phyloP scores from a whole-genome alignment of 257 asterid genomes.

The Coffea eugenioides region DNA sequence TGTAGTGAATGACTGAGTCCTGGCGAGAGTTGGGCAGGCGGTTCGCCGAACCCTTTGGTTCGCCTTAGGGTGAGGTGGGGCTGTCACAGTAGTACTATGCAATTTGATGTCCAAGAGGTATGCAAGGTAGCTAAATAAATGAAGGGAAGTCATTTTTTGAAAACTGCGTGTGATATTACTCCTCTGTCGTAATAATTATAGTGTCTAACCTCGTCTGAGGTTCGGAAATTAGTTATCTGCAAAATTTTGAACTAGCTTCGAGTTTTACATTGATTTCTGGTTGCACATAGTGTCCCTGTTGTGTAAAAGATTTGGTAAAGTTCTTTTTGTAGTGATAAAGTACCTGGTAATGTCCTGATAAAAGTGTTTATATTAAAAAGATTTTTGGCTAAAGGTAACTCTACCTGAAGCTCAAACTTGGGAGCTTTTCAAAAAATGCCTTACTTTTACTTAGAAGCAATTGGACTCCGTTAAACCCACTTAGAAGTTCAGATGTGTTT shows the following conservation, averaged over 20 bases:
- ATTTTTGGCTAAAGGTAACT: too few species aligned
- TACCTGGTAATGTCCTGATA: not conserved
- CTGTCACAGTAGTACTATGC: not conserved
- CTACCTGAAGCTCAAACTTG: not conserved
- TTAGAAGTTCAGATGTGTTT: not conserved
- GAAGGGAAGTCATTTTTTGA: not conserved
- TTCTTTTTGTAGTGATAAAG: not conserved
- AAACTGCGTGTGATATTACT: not conserved
- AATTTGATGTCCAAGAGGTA: not conserved
- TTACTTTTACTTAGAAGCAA: too few species aligned
- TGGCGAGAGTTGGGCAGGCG: too few species aligned
- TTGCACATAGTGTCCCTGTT: not conserved
- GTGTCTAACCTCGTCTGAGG: not conserved
- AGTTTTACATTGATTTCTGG: not conserved
- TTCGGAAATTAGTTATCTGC: not conserved
- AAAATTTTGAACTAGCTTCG: not conserved
- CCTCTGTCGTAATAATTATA: not conserved
- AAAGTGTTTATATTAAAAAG: not conserved
- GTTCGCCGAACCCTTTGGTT: too few species aligned
- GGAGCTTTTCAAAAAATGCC: not conserved
- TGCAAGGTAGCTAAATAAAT: not conserved
- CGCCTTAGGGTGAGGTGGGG: too few species aligned
- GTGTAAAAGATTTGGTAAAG: not conserved
- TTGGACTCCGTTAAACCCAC: not conserved
- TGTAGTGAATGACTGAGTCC: too few species aligned